Percentiles rank a stretch among this genome's conserved stretches.
Conservation (phyloP, 768 basidiomycete species). For the Rhizopogon sp. region DNA sequence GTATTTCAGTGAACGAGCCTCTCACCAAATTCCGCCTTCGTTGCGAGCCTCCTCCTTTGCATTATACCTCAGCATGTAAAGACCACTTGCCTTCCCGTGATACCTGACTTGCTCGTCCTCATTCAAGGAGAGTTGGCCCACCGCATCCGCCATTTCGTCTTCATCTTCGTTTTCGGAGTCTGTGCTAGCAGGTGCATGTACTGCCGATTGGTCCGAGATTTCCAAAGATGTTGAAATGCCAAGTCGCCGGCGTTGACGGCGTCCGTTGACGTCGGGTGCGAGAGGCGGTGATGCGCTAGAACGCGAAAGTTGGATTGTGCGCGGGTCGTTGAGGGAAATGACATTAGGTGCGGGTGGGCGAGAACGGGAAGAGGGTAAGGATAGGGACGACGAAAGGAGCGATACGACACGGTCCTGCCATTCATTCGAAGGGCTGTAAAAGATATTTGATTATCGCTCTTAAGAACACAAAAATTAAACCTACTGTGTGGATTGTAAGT, state of each 20-base stretch:
- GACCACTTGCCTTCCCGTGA: slow-evolving; percentile 80
- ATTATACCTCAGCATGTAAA: slow-evolving; percentile 65
- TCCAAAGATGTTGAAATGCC: slow-evolving; percentile 25
- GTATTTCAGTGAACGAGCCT: slow-evolving; percentile 1
- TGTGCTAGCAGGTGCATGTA: slow-evolving; percentile 21
- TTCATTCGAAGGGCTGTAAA: slow-evolving; percentile 66
- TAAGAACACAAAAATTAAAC: slow-evolving; percentile 17
- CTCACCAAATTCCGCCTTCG: slow-evolving; percentile 73
- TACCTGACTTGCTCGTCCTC: slow-evolving; percentile 84
- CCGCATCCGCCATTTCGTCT: slow-evolving; percentile 56
- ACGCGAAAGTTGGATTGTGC: slow-evolving; percentile 1
- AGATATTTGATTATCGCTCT: slow-evolving; percentile 6
- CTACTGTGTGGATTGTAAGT: slow-evolving; percentile 61
- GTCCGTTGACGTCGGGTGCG: slow-evolving; percentile 26
- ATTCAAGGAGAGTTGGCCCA: slow-evolving; percentile 84
- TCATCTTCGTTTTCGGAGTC: slow-evolving; percentile 34
- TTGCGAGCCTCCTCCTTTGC: slow-evolving; percentile 61
- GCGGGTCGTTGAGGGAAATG: slow-evolving; percentile 12
- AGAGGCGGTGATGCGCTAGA: slow-evolving; percentile 9
- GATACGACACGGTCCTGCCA: slow-evolving; percentile 69
- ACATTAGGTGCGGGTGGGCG: background rate
- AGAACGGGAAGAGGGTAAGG: slow-evolving; percentile 4
- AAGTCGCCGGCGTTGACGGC: slow-evolving; percentile 49
- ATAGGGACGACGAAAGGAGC: slow-evolving; percentile 17
- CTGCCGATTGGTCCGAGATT: slow-evolving; percentile 7